Percentiles rank a stretch among this genome's conserved stretches.
Conservation (phyloP, 805 yeast species). For the Candida khao-thaluensis region DNA sequence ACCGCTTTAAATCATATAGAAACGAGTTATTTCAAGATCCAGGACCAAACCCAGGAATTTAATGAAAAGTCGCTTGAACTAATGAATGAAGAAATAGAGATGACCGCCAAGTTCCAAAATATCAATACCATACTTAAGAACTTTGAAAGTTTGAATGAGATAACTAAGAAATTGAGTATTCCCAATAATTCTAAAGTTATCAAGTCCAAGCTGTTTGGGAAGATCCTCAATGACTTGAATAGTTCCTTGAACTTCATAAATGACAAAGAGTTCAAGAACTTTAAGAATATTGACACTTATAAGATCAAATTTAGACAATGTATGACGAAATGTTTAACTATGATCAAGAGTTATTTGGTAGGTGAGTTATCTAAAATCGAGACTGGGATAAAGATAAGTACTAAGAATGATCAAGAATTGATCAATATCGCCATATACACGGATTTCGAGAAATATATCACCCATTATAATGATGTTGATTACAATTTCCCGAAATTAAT, state of each 20-base stretch:
- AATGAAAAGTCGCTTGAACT: slow-evolving; percentile 54
- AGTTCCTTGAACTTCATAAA: slow-evolving; percentile 55
- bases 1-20: slow-evolving; percentile 48
- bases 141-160: slow-evolving; percentile 70
- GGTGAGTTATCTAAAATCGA: slow-evolving; percentile 39
- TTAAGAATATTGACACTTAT: slow-evolving; percentile 69
- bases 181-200: slow-evolving; percentile 40
- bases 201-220: slow-evolving; percentile 42
- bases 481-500: slow-evolving; percentile 32
- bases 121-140: slow-evolving; percentile 50
- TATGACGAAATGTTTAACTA: slow-evolving; percentile 73
- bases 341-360: slow-evolving; percentile 66
- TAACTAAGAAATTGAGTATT: slow-evolving; percentile 65
- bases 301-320: slow-evolving; percentile 77
- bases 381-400: slow-evolving; percentile 12
- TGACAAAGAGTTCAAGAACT: slow-evolving; percentile 45
- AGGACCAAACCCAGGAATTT: slow-evolving; percentile 61
- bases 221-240: slow-evolving; percentile 57
- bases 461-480: slow-evolving; percentile 15
- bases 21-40: slow-evolving; percentile 54
- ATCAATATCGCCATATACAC: slow-evolving; percentile 55
- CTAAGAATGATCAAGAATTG: slow-evolving; percentile 11
- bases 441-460: slow-evolving; percentile 45
- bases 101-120: slow-evolving; percentile 42
- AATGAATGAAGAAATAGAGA: slow-evolving; percentile 44